Conservation (phyloP, 768 basidiomycete genomes). For the Pilatotrama ljubarskyi region DNA sequence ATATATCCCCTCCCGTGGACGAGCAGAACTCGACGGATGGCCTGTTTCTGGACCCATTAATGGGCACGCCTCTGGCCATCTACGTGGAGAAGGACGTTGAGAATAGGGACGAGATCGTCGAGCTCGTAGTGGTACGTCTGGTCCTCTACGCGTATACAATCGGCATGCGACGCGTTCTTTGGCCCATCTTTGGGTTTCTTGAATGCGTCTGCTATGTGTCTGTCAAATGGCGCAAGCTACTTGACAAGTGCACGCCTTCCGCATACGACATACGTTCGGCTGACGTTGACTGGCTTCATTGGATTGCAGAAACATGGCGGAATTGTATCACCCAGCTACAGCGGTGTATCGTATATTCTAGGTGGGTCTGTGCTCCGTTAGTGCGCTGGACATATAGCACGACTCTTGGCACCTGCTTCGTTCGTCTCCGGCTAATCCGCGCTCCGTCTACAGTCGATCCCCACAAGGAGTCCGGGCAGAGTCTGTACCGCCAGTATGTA, state of each 20-base stretch:
- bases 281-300: not conserved
- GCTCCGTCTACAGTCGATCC: slow-evolving; percentile 60
- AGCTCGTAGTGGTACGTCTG: slow-evolving; percentile 63
- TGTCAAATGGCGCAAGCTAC: not conserved
- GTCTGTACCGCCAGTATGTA: slow-evolving; percentile 74
- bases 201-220: not conserved
- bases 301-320: slow-evolving; percentile 72
- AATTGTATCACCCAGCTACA: slow-evolving; percentile 70
- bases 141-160: slow-evolving; percentile 1
- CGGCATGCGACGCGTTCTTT: slow-evolving; percentile 17
- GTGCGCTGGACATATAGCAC: not conserved
- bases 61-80: slow-evolving; percentile 71
- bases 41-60: slow-evolving; percentile 81
- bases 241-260: not conserved
- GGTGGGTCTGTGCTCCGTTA: slow-evolving; percentile 46
- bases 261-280: not conserved
- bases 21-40: slow-evolving; percentile 38
- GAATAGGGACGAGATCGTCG: slow-evolving; percentile 62
- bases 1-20: slow-evolving; percentile 17
- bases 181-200: not conserved
- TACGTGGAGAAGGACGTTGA: slow-evolving; percentile 83
- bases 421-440: not conserved
- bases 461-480: slow-evolving; percentile 76
- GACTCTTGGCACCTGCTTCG: not conserved
- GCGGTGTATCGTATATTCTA: slow-evolving; percentile 76